Evolutionary conservation across 306 rosid species (phyloP).

Genomic region (Prinsepia uniflora): DNA sequence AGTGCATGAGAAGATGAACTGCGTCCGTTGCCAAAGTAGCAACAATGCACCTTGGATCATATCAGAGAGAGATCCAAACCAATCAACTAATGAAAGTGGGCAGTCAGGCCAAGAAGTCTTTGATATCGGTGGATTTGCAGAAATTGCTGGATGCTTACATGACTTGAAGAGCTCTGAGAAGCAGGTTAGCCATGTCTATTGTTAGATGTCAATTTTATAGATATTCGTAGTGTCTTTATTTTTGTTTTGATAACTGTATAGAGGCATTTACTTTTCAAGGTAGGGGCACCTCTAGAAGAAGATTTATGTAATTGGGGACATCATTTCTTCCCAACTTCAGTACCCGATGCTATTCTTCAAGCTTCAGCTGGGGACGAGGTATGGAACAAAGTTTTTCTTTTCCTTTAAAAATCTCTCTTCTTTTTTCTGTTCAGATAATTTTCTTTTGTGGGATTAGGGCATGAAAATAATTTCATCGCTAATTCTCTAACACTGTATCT

Average conservation of each 20-base stretch:
- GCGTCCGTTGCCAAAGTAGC: slow-evolving; percentile 67
- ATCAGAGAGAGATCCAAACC: slow-evolving; percentile 29
- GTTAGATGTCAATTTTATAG: slow-evolving; percentile 21
- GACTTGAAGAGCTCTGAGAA: slow-evolving; percentile 78
- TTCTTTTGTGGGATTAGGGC: background rate
- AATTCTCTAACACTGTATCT: background rate
- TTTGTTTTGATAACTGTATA: slow-evolving; percentile 10
- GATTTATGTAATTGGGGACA: slow-evolving; percentile 94
- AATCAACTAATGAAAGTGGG: slow-evolving; percentile 22
- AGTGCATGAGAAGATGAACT: slow-evolving; percentile 82
- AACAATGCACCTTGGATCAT: slow-evolving; percentile 31
- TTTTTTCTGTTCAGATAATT: background rate
- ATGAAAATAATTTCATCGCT: background rate
- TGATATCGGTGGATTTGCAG: slow-evolving; percentile 96
- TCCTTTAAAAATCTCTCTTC: slow-evolving; percentile 3
- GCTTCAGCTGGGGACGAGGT: slow-evolving; percentile 98
- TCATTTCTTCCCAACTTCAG: slow-evolving; percentile 70
- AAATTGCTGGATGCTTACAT: slow-evolving; percentile 71
- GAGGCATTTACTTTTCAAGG: slow-evolving; percentile 38
- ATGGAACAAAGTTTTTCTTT: slow-evolving; percentile 5
- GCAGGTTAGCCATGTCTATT: slow-evolving; percentile 56
- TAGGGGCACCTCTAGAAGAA: slow-evolving; percentile 86
- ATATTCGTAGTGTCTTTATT: background rate
- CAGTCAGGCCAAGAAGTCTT: slow-evolving; percentile 46
- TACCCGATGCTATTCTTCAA: slow-evolving; percentile 83